Percentiles rank a stretch among this genome's conserved stretches.
phyloP scores from a whole-genome alignment of 345 rosid species.

The Heritiera littoralis region DNA sequence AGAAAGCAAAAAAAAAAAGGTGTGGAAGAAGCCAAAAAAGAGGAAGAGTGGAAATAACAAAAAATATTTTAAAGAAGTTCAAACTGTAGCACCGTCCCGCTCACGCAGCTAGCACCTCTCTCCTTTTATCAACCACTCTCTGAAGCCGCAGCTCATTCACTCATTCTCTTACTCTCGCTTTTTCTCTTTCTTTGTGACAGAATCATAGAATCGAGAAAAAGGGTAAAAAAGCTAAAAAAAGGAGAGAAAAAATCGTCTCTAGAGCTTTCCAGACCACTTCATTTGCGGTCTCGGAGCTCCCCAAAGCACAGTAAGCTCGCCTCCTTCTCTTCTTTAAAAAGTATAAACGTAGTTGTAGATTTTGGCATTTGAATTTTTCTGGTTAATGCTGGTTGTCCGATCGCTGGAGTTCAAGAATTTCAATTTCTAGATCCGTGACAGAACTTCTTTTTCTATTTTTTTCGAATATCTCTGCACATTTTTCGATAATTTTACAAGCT shows the following conservation, averaged over 20 bases:
- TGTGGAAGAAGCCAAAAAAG: slow-evolving; percentile 17
- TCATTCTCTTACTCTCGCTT: not conserved
- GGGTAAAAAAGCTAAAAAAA: not conserved
- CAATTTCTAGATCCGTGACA: slow-evolving; percentile 36
- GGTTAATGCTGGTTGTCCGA: slow-evolving; percentile 17
- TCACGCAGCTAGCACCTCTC: slow-evolving; percentile 40
- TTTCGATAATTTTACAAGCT: not conserved
- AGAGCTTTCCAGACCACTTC: slow-evolving; percentile 31
- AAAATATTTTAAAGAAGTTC: slow-evolving; percentile 30
- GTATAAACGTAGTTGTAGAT: not conserved
- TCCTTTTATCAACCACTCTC: slow-evolving; percentile 6
- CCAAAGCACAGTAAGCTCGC: slow-evolving; percentile 36
- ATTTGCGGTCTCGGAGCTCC: slow-evolving; percentile 33
- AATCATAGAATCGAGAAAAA: not conserved
- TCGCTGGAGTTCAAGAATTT: slow-evolving; percentile 23
- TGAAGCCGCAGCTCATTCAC: not conserved
- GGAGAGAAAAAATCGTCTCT: not conserved
- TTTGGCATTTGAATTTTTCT: slow-evolving; percentile 4
- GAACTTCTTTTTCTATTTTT: slow-evolving; percentile 15
- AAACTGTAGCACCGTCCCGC: slow-evolving; percentile 64
- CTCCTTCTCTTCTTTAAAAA: not conserved
- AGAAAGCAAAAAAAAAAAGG: not conserved
- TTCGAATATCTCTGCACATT: not conserved
- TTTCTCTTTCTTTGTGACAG: not conserved
- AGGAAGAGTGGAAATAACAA: slow-evolving; percentile 5